phyloP scores from a whole-genome alignment of 2,329 filamentous ascomycete species.

The Verticillium klebahnii region DNA sequence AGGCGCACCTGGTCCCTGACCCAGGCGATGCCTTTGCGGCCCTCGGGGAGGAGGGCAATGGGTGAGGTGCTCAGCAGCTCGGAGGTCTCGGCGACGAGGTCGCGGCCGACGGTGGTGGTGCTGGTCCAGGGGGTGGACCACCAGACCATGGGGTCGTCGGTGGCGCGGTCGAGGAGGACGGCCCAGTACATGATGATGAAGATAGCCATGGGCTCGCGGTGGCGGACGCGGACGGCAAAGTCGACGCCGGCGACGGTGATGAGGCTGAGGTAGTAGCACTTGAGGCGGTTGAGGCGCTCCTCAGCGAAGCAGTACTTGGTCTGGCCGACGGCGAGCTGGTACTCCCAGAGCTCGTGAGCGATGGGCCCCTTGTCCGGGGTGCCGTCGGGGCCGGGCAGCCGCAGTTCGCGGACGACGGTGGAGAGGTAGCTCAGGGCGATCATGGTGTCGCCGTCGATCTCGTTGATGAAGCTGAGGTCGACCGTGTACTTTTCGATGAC shows the following conservation, averaged over 20 bases:
- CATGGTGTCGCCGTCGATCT: conserved; percentile 5
- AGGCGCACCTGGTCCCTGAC: conserved; percentile 1
- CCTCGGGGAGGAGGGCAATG: background rate
- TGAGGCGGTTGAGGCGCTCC: conserved; percentile 22
- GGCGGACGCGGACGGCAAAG: conserved; percentile 23
- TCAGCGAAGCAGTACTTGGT: conserved; percentile 25
- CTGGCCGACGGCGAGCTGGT: conserved; percentile 5
- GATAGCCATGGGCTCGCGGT: conserved; percentile 27
- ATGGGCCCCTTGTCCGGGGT: background rate
- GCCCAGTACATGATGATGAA: conserved; percentile 33
- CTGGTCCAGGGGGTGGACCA: background rate
- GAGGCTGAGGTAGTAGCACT: conserved; percentile 24
- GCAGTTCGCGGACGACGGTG: background rate
- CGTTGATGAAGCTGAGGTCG: background rate
- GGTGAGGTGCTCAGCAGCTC: background rate
- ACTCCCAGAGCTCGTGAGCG: conserved; percentile 1
- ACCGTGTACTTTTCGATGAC: background rate
- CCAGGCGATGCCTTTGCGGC: conserved; percentile 3
- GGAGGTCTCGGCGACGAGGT: conserved; percentile 1
- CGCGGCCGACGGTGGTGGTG: background rate
- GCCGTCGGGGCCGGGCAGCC: background rate
- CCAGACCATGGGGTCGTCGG: background rate
- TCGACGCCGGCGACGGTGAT: conserved; percentile 22
- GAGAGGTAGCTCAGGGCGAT: conserved; percentile 3
- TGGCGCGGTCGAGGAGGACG: conserved; percentile 22